Evolutionary conservation across 495 filamentous ascomycete genomes (phyloP), one percentile per base, ranked within the genome.

Genomic region (Penicillium ochrochloron): DNA sequence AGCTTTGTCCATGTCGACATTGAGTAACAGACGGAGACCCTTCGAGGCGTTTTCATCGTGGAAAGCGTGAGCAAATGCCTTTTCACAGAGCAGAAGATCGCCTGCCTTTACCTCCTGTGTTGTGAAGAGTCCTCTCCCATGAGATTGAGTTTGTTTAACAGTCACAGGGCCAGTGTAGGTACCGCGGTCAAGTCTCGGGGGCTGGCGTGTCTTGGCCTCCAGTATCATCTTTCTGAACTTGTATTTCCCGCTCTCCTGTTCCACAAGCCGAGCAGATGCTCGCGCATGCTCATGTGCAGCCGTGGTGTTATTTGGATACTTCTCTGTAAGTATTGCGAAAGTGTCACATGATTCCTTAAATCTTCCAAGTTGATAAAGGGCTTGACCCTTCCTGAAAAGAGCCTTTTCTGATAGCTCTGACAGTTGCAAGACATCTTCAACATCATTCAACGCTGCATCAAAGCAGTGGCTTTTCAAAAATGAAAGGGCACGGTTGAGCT

Each of bases 81-180:
- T 88, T 63, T 88, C 84, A 54, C 81, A 85, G 17, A 86, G 60
- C 0, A 88, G 66, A 14, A 88, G 73, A 7, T 86, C 83, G 0
- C 85, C 86, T 0, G 77, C 77, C 53, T 79, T 72, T 53, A 88
- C 78, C 11, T 66, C 76, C 25, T 73, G 65, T 14, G 81, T 83
- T 0, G 82, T 76, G 60, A 85, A 87, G 3, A 85, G 62, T 2
- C 83, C 83, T 19, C 76, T 72, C 10, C 84, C 82, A 56, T 66
- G 65, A 31, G 57, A 66, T 1, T 63, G 46, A 2, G 72, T 66
- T 0, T 46, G 11, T 33, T 70, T 71, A 5, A 80, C 61, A 39
- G 64, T 44, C 6, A 76, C 73, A 14, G 74, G 74, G 0, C 73
- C 74, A 31, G 78, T 67, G 60, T 76, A 86, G 14, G 79, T 79